Conservation (phyloP, 1,284 basidiomycete species). For the Melanopsichium pennsylvanicum region DNA sequence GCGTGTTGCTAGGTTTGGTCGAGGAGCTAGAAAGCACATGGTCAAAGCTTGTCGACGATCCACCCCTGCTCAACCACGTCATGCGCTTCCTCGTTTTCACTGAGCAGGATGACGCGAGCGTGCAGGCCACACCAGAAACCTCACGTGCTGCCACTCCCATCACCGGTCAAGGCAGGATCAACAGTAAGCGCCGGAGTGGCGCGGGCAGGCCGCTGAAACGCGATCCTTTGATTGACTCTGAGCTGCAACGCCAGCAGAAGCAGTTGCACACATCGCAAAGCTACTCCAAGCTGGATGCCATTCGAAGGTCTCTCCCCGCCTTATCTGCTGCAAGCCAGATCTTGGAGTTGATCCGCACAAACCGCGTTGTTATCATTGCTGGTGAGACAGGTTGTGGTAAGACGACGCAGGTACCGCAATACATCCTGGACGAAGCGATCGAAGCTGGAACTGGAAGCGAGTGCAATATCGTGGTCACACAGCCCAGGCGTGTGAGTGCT, state of each 20-base stretch:
- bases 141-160: slow-evolving; percentile 26
- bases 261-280: slow-evolving; percentile 80
- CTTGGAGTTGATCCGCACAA: slow-evolving; percentile 31
- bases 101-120: slow-evolving; percentile 12
- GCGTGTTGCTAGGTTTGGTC: slow-evolving; percentile 78
- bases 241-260: slow-evolving; percentile 72
- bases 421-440: slow-evolving; percentile 78
- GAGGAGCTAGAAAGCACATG: slow-evolving; percentile 73
- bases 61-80: slow-evolving; percentile 61
- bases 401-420: slow-evolving; percentile 82
- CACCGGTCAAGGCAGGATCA: slow-evolving; percentile 10
- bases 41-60: slow-evolving; percentile 55
- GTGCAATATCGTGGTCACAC: slow-evolving; percentile 84
- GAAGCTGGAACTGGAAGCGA: slow-evolving; percentile 72
- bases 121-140: slow-evolving; percentile 18
- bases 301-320: slow-evolving; percentile 74
- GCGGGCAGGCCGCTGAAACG: slow-evolving; percentile 59
- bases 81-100: slow-evolving; percentile 53
- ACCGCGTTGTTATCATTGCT: slow-evolving; percentile 47
- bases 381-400: slow-evolving; percentile 80
- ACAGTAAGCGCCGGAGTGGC: slow-evolving; percentile 2
- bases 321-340: slow-evolving; percentile 81
- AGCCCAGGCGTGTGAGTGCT: slow-evolving; percentile 87
- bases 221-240: slow-evolving; percentile 70
- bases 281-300: slow-evolving; percentile 73